Conservation (phyloP, 371 early-diverging fungal species). For the Mucor velutinosus region DNA sequence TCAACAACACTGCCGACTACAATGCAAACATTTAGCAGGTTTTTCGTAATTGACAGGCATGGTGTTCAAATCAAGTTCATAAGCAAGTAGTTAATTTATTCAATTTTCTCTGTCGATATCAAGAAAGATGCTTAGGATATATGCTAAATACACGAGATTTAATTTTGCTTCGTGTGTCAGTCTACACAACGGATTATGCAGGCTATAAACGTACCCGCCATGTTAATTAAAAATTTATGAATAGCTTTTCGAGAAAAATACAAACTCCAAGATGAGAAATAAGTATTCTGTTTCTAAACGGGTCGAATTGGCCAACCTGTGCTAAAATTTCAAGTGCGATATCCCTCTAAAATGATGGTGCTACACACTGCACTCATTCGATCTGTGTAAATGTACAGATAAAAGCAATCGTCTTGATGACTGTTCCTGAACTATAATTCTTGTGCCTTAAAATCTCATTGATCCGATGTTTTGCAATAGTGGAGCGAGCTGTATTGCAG, state of each 20-base stretch:
- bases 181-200: no score
- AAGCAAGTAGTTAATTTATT: no score
- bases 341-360: not conserved
- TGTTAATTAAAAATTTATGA: no score
- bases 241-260: not conserved
- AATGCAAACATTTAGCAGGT: no score
- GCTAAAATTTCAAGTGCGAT: not conserved
- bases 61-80: no score
- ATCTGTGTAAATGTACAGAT: not conserved
- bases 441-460: not conserved
- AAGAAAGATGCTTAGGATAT: no score
- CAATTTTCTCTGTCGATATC: no score
- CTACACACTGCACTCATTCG: not conserved
- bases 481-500: not conserved
- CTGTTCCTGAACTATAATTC: not conserved
- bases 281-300: not conserved
- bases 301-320: not conserved
- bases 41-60: no score
- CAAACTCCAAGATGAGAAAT: not conserved
- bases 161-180: no score
- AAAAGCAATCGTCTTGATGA: not conserved
- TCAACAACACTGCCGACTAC: no score
- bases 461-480: not conserved
- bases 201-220: no score
- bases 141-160: no score